Percentiles rank a stretch among this genome's conserved stretches.
phyloP scores from a whole-genome alignment of 2,329 filamentous ascomycete genomes.

The Aspergillus ochraceus region DNA sequence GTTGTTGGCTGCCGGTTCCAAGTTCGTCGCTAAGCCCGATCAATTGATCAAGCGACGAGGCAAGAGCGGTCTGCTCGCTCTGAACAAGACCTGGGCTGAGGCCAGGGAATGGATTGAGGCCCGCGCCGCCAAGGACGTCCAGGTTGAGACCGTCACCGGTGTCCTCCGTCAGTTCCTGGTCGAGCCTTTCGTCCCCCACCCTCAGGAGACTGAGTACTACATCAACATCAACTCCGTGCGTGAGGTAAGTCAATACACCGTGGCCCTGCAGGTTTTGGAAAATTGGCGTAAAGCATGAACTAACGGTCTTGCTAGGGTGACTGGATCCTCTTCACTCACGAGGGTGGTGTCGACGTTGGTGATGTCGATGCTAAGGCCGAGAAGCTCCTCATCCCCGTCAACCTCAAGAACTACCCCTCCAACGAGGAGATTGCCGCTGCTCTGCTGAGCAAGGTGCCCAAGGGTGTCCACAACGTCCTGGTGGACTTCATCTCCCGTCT shows the following conservation, averaged over 20 bases:
- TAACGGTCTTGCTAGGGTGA: conserved; percentile 69
- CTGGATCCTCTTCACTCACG: conserved; percentile 99
- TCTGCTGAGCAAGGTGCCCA: conserved; percentile 88
- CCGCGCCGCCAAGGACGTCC: conserved; percentile 85
- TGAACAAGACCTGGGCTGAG: conserved; percentile 97
- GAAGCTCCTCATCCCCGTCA: conserved; percentile 96
- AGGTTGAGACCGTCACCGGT: conserved; percentile 89
- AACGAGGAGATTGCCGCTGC: conserved; percentile 87
- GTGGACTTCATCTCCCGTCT: conserved; percentile 98
- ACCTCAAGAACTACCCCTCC: conserved; percentile 90
- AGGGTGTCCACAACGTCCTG: conserved; percentile 95
- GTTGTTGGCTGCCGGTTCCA: conserved; percentile 78
- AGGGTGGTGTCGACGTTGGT: conserved; percentile 98
- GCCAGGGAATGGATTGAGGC: conserved; percentile 91
- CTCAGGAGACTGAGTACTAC: conserved; percentile 96
- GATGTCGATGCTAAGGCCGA: conserved; percentile 99
- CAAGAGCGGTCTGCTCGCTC: conserved; percentile 92
- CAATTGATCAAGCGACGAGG: conserved; percentile 99
- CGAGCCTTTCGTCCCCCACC: conserved; percentile 97
- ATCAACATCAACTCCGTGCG: conserved; percentile 99
- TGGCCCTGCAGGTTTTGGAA: conserved; percentile 11
- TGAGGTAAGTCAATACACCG: conserved; percentile 72
- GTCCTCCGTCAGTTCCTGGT: conserved; percentile 93
- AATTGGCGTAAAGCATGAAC: neutral
- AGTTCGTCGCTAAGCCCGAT: conserved; percentile 98